A percentile compares a stretch with the other conserved stretches of the same genome.
Conservation (phyloP, 768 basidiomycete species). For the Russula dissimulans region DNA sequence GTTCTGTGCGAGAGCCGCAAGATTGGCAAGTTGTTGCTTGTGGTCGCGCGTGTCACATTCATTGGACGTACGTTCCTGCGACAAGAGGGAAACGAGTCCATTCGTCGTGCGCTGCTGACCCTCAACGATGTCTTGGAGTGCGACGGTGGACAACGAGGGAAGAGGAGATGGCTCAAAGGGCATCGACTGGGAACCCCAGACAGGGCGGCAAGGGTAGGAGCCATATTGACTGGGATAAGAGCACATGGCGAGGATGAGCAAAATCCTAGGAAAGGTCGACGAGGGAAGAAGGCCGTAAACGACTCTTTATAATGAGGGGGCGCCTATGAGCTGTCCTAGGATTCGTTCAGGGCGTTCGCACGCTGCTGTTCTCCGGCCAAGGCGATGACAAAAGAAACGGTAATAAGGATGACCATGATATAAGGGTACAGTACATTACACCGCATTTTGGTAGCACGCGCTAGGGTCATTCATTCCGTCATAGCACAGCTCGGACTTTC, state of each 20-base stretch:
- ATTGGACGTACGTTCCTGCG: neutral
- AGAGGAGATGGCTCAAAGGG: neutral
- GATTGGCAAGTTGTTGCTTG: slow-evolving; percentile 4
- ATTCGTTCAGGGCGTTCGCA: neutral
- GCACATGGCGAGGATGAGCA: slow-evolving; percentile 1
- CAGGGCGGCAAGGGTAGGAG: neutral
- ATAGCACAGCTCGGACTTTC: neutral
- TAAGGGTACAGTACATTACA: neutral
- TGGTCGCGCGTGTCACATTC: slow-evolving; percentile 7
- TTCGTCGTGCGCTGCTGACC: slow-evolving; percentile 8
- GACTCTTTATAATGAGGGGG: neutral
- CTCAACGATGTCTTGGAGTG: slow-evolving; percentile 11
- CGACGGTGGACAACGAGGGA: slow-evolving; percentile 1
- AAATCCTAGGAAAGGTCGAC: neutral
- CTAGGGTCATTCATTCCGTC: no score
- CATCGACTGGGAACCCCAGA: neutral
- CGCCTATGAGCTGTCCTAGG: neutral
- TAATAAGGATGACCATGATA: no score
- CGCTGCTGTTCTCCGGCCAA: neutral
- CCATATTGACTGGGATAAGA: neutral
- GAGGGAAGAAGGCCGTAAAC: neutral
- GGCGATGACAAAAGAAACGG: no score
- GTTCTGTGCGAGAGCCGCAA: slow-evolving; percentile 6
- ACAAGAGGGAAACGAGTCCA: slow-evolving; percentile 9
- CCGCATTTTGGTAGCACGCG: neutral